Percentiles rank a stretch among this genome's conserved stretches.
These are phyloP conservation scores for Ganoderma lucidum DNA, from an alignment of 1,284 basidiomycete genomes.

Conservation along the genomic window DNA sequence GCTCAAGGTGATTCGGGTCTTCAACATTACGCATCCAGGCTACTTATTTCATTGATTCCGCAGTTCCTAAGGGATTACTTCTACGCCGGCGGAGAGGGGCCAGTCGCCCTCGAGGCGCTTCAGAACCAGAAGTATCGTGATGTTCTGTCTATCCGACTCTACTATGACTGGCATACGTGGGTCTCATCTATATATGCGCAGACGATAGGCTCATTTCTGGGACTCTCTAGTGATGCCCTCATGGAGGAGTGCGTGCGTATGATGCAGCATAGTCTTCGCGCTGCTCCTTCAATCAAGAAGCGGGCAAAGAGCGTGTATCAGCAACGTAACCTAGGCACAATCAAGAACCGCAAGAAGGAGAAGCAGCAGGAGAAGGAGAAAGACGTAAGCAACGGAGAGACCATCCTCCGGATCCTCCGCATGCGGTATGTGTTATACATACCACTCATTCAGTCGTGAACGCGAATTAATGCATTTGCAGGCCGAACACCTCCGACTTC, in stretches of 20 bases:
- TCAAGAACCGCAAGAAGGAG: conserved; percentile 93
- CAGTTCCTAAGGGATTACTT: conserved; percentile 96
- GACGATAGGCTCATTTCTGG: conserved; percentile 16
- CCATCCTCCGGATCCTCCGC: conserved; percentile 90
- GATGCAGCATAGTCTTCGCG: conserved; percentile 85
- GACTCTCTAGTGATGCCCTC: conserved; percentile 72
- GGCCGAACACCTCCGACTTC: conserved; percentile 87
- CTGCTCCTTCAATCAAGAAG: conserved; percentile 81
- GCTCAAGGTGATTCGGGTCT: conserved; percentile 74
- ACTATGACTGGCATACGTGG: conserved; percentile 93
- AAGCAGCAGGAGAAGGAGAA: conserved; percentile 77
- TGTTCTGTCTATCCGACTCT: conserved; percentile 87
- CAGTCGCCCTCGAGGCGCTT: conserved; percentile 86
- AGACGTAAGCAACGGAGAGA: conserved; percentile 81
- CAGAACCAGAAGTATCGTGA: conserved; percentile 98
- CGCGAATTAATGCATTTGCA: conserved; percentile 39
- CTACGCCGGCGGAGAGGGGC: conserved; percentile 92
- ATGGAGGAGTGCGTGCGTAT: conserved; percentile 97
- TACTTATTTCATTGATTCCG: conserved; percentile 15
- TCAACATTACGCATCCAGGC: not conserved
- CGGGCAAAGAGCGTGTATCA: conserved; percentile 91
- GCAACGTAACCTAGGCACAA: conserved; percentile 94
- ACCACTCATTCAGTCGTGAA: not conserved
- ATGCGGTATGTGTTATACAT: conserved; percentile 76
- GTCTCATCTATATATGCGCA: conserved; percentile 39